Base-by-base conservation (phyloP, 2,329 filamentous ascomycete genomes). In the Sclerotinia glacialis region DNA sequence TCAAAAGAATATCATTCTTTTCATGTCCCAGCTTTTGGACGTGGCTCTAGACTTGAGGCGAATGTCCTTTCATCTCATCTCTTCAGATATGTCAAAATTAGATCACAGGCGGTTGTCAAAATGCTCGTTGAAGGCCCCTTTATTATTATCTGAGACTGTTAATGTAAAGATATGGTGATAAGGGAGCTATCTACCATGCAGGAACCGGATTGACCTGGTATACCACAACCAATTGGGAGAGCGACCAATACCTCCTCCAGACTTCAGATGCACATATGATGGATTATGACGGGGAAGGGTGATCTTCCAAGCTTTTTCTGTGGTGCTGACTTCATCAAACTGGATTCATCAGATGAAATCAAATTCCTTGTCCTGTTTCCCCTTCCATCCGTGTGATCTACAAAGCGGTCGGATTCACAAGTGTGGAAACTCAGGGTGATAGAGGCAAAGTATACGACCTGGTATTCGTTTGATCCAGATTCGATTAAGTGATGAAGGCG, bases 401-500 rank as follows among this genome's bases (percentile, higher is more conserved):
- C 37, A 37, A 14, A 50, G 28, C 46, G 11, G 16, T 16, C 23
- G 14, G 28, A 9, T 28, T 31, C 61, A 60, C 28, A 34, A 47
- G 42, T 34, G 40, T 46, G 23, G 49, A 44, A 52, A 55, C 16
- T 55, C 37, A 12, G 26, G 37, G 49, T 46, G 23, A 55, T 26
- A 26, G 37, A 9, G 18, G 34, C 5, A 31, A 34, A 21, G 11
- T 8, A n/a, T 46, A 11, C 18, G n/a, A 37, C 12, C 40, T 21
- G 18, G 9, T 14, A 3, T 31, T 55, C 34, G 72, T 71, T 70
- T 71, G 70, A 69, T 67, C 68, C 64, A 69, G 47, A 61, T 50
- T 66, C 69, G 47, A 23, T 46, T 59, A 54, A 42, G 26, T 55
- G 46, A 28, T 26, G 26, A 49, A 34, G 34, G 49, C 47, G 42